A percentile compares a stretch with the other conserved stretches of the same genome.
phyloP scores from a whole-genome alignment of 352 stramenopile species.

The Phytopythium vexans region DNA sequence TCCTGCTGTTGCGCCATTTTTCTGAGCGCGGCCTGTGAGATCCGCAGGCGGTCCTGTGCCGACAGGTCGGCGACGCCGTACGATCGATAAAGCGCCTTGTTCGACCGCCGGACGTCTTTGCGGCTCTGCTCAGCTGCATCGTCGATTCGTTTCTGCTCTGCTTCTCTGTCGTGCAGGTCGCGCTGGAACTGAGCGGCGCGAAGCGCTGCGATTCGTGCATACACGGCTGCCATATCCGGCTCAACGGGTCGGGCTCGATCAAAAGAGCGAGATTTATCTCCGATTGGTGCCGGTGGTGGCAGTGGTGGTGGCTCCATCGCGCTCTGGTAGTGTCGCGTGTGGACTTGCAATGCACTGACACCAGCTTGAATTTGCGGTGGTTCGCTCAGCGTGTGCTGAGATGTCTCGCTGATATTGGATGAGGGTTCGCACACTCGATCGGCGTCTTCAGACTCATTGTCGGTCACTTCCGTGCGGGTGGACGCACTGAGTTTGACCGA shows the following conservation, averaged over 20 bases:
- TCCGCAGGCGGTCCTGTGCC: constrained; percentile 27
- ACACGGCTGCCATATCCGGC: constrained; percentile 9
- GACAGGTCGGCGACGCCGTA: constrained; percentile 38
- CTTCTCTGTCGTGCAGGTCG: constrained; percentile 4
- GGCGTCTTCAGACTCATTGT: too few species aligned
- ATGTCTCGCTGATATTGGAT: too few species aligned
- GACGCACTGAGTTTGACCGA: too few species aligned
- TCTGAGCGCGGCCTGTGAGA: constrained; percentile 16
- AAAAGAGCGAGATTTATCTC: too few species aligned
- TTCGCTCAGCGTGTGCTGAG: too few species aligned
- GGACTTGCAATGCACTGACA: not conserved
- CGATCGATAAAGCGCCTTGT: constrained; percentile 29
- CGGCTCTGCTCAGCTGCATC: constrained; percentile 13
- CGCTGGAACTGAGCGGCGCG: constrained; percentile 14
- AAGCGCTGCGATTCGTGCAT: constrained; percentile 17
- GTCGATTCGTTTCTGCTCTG: constrained; percentile 8
- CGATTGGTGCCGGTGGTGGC: not conserved
- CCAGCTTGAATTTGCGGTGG: too few species aligned
- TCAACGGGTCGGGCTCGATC: not conserved
- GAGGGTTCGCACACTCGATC: too few species aligned
- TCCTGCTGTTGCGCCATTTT: constrained; percentile 14
- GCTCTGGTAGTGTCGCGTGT: not conserved
- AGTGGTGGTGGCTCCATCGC: not conserved
- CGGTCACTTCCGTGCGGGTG: not conserved
- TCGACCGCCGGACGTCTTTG: constrained; percentile 32